Conservation (phyloP, 1,284 basidiomycete genomes). For the Malassezia slooffiae region DNA sequence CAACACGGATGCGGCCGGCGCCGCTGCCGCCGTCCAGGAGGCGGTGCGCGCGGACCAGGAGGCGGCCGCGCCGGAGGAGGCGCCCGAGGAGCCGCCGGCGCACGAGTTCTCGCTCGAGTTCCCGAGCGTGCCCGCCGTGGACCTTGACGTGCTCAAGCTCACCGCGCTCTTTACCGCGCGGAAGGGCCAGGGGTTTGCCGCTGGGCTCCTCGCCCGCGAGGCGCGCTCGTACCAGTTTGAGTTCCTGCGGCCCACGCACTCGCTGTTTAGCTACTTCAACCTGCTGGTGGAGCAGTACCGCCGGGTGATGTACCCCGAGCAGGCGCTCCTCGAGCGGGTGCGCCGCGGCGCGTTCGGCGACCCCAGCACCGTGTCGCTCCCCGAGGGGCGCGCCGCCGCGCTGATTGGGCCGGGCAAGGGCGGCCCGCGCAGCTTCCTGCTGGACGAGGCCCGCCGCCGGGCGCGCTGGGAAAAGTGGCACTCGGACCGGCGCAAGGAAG, state of each 20-base stretch:
- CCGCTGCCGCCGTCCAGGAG: slow-evolving; percentile 4
- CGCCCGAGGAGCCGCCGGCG: slow-evolving; percentile 63
- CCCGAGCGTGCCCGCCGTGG: slow-evolving; percentile 77
- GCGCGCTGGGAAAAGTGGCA: slow-evolving; percentile 80
- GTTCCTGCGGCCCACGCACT: slow-evolving; percentile 87
- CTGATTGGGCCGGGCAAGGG: slow-evolving; percentile 22
- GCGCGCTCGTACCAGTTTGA: slow-evolving; percentile 95
- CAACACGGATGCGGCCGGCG: neutral
- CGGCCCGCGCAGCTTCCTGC: slow-evolving; percentile 56
- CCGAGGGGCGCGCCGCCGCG: neutral
- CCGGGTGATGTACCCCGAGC: slow-evolving; percentile 73
- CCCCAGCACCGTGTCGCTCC: neutral
- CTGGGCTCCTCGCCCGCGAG: slow-evolving; percentile 73
- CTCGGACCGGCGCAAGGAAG: slow-evolving; percentile 70
- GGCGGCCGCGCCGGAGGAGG: slow-evolving; percentile 44
- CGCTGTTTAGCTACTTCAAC: slow-evolving; percentile 92
- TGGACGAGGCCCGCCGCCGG: slow-evolving; percentile 64
- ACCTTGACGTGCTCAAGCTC: slow-evolving; percentile 57
- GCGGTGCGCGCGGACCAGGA: slow-evolving; percentile 34
- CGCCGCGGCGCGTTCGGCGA: slow-evolving; percentile 36
- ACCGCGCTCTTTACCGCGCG: slow-evolving; percentile 93
- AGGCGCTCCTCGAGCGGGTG: slow-evolving; percentile 62
- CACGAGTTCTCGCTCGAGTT: slow-evolving; percentile 78
- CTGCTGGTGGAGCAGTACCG: slow-evolving; percentile 91
- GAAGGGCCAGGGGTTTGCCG: slow-evolving; percentile 75